Evolutionary conservation across 1,139 yeast species (phyloP), one percentile per base, ranked within the genome.

Genomic region (Schwanniomyces etchellsii): DNA sequence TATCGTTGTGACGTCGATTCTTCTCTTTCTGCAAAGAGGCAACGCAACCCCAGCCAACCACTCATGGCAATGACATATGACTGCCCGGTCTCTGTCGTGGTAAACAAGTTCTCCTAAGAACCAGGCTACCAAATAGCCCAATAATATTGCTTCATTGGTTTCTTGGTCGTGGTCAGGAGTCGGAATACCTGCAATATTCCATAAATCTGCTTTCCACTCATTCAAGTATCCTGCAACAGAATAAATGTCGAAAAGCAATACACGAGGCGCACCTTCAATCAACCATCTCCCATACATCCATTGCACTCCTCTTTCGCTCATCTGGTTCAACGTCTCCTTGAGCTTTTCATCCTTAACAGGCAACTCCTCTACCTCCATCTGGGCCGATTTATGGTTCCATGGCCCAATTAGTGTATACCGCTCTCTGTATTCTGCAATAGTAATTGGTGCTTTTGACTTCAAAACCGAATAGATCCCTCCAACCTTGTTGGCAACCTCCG

Each of bases 21-120:
- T 74, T 50, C 97, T 77, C 58, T 85, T 85, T 48, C 96, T 70
- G 57, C 96, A 88, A 39, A 91, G 67, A 0, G 98, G 97, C 41
- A 91, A 65, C 1, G 96, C 96, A 28, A 91, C 86, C 45, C 97
- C 97, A 1, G 98, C 97, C 34, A 91, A 70, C 98, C 98, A 91
- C 60, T 91, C 98, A 60, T 91, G 98, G 60, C 85, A 88, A 52
- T 91, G 98, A 35, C 94, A 83, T 42, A 91, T 80, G 31, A 91
- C 89, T 1, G 97, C 96, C 41, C 88, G 75, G 32, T 81, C 81
- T 22, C 77, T 73, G 55, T 91, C 96, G 45, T 79, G 77, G 51
- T 72, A 78, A 10, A 85, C 88, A 56, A 85, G 74, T 56, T 91
- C 97, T 11, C 98, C 98, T 41, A 91, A 67, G 57, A 91, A 89